phyloP scores from a whole-genome alignment of 2,329 filamentous ascomycete genomes.

The Chaetomiaceae sp. region DNA sequence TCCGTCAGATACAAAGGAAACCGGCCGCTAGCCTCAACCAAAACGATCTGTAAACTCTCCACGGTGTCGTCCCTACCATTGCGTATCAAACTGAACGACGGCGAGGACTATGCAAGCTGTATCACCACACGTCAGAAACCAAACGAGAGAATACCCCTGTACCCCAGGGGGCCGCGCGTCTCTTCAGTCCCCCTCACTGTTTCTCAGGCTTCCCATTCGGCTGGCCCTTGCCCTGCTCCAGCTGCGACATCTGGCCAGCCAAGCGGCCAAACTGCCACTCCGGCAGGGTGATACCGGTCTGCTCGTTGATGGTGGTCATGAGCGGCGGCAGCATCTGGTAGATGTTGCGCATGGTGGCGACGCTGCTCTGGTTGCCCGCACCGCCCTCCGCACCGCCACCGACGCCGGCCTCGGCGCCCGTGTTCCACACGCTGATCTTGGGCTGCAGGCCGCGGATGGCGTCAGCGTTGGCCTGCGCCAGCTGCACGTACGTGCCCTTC shows the following conservation, averaged over 20 bases:
- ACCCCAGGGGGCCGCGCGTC: no score
- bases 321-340: constrained; percentile 81
- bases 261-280: constrained; percentile 63
- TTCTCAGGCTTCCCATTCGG: constrained; percentile 1
- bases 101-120: no score
- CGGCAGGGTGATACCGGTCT: constrained; percentile 76
- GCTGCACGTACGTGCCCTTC: constrained; percentile 68
- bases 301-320: constrained; percentile 79
- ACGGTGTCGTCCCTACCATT: no score
- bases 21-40: no score
- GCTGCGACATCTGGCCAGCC: constrained; percentile 26
- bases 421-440: constrained; percentile 91
- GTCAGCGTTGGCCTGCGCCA: constrained; percentile 70
- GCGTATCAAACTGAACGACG: no score
- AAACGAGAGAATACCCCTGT: no score
- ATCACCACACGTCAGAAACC: no score
- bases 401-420: constrained; percentile 48
- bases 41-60: no score
- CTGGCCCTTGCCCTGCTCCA: background rate
- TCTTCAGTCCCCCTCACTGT: background rate
- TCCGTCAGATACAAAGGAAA: no score
- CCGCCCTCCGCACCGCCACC: constrained; percentile 28
- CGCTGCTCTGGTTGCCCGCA: constrained; percentile 36
- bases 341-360: constrained; percentile 69
- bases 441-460: constrained; percentile 73